Conservation (phyloP, 768 basidiomycete species). For the Chalciporus pseudorubinellus region DNA sequence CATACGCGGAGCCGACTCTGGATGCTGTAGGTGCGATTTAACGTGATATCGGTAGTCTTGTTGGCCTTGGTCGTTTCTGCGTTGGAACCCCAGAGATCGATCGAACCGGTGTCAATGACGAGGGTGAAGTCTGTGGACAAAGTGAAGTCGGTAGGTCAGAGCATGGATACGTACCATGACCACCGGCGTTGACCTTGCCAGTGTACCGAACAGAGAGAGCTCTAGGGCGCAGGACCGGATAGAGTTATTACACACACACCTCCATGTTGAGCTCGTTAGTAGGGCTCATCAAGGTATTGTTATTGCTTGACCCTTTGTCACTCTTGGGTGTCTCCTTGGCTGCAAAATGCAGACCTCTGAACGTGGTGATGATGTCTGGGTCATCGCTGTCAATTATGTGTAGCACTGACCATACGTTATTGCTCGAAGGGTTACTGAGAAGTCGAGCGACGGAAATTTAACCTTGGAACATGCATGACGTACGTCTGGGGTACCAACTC, state of each 20-base stretch:
- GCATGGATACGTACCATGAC: constrained; percentile 18
- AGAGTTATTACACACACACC: constrained; percentile 21
- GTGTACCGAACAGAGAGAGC: constrained; percentile 20
- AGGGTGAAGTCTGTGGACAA: constrained; percentile 26
- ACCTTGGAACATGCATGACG: no score
- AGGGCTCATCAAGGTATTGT: constrained; percentile 18
- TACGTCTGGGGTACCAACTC: no score
- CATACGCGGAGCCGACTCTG: constrained; percentile 38
- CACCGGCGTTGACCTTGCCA: constrained; percentile 31
- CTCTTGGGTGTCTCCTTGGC: constrained; percentile 15
- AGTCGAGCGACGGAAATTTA: no score
- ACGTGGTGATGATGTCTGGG: neutral
- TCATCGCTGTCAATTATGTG: neutral
- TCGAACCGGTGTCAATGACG: constrained; percentile 29
- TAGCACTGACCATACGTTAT: no score
- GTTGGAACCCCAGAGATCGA: constrained; percentile 28
- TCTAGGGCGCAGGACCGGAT: neutral
- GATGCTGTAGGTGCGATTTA: constrained; percentile 37
- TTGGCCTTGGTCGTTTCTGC: constrained; percentile 25
- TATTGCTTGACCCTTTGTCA: constrained; percentile 20
- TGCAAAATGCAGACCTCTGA: constrained; percentile 20
- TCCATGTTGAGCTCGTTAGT: constrained; percentile 25
- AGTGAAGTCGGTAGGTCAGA: no score
- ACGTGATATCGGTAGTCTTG: constrained; percentile 29
- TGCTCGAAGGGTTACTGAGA: no score